A percentile compares a stretch with the other conserved stretches of the same genome.
Conservation (phyloP, 441 rosid genomes). For the Jatropha podagrica region DNA sequence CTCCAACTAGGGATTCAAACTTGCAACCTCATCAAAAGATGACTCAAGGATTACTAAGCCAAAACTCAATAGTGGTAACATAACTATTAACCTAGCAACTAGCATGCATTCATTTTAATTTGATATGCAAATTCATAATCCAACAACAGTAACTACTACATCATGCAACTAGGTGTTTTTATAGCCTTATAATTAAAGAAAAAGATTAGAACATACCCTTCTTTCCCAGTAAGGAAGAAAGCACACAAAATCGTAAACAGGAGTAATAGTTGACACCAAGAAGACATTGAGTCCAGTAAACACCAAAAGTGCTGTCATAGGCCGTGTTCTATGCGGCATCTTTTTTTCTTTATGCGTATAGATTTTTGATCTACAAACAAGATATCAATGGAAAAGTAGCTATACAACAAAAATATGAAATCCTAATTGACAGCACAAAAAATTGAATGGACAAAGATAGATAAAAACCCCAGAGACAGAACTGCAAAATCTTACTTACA, state of each 20-base stretch:
- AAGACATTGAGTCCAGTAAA: constrained; percentile 70
- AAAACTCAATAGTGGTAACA: not conserved
- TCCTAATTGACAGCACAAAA: not conserved
- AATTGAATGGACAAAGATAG: not conserved
- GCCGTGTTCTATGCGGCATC: constrained; percentile 85
- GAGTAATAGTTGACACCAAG: constrained; percentile 68
- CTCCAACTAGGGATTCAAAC: not conserved
- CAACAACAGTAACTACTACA: not conserved
- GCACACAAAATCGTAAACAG: constrained; percentile 93
- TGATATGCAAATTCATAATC: not conserved
- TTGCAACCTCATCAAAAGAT: not conserved
- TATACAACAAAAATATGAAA: not conserved
- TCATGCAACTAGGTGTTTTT: not conserved
- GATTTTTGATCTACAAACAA: not conserved
- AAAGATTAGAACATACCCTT: constrained; percentile 47
- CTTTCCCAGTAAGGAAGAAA: constrained; percentile 92
- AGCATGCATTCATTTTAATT: not conserved
- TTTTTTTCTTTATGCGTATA: not conserved
- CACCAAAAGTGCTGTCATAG: constrained; percentile 63
- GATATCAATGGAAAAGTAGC: not conserved
- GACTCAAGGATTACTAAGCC: not conserved
- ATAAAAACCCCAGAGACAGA: not conserved
- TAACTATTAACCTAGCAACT: not conserved
- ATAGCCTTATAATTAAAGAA: not conserved
- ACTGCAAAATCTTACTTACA: not conserved